Base-by-base conservation (phyloP, 208 protist species). In the Porcisia deanei region DNA sequence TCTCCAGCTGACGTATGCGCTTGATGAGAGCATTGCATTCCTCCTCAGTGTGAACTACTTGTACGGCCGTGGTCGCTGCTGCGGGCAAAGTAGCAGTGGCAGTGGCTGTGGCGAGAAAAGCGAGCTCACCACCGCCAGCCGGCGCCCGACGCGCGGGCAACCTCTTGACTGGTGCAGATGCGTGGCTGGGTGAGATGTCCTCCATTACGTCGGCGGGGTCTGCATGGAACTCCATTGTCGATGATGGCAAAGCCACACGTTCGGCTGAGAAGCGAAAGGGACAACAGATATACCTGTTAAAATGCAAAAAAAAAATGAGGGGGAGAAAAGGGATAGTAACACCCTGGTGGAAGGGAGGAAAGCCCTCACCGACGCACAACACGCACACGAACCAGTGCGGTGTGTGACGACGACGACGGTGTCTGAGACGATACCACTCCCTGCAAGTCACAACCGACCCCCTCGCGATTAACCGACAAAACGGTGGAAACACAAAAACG, bases 11-110 rank as follows among this genome's bases (percentile, higher is more conserved):
- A 4, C 79, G 73, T 39, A 97, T 71, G 37, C 90, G 83, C 60
- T 78, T 77, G 47, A 91, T 82, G n/a, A 94, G 73, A 4, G 88
- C 88, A 64, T 94, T 85, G 59, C 69, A 85, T 70, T 96, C 90
- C 0, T 70, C 82, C 39, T 85, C 69, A 25, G 81, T 85, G 30
- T 78, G 6, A 37, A 96, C 92, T 0, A 88, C 70, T 53, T 96
- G 89, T 45, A 64, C 83, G 0, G 57, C 81, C 10, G 61, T 71
- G 1, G 66, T 14, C 14, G 39, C 18, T 12, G 34, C 49, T 55
- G 73, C 8, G 73, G 10, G 7, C 20, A 34, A 20, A 53, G 52
- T 22, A 25, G 37, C 55, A 43, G 34, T 37, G 14, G 9, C 34
- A n/a, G 30, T 4, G 25, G 41, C 43, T 0, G 30, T 30, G 30